These are phyloP conservation scores for Calonectria pseudoturangicola DNA, from an alignment of 2,329 filamentous ascomycete species.

Conservation along the genomic window DNA sequence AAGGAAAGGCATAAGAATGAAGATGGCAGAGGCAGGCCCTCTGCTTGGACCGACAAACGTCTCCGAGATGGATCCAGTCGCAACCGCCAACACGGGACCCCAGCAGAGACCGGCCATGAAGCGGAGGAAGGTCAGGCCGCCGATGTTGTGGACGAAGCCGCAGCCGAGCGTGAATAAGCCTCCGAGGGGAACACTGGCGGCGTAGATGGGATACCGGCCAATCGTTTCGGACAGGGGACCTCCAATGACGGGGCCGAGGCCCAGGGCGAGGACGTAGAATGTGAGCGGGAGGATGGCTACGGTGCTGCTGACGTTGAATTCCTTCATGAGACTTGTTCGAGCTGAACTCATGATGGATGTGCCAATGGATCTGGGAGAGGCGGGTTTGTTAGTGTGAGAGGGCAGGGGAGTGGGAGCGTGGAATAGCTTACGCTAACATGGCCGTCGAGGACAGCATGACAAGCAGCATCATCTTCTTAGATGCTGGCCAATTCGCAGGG, in stretches of 20 bases:
- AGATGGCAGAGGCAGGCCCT: slow-evolving; percentile 65
- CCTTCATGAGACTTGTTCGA: slow-evolving; percentile 63
- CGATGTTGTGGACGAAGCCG: slow-evolving; percentile 70
- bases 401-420: slow-evolving; percentile 38
- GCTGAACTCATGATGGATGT: slow-evolving; percentile 72
- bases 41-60: slow-evolving; percentile 65
- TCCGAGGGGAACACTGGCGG: slow-evolving; percentile 66
- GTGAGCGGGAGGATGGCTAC: slow-evolving; percentile 76
- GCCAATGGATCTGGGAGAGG: slow-evolving; percentile 66
- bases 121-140: slow-evolving; percentile 70
- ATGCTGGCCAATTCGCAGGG: slow-evolving; percentile 70
- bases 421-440: slow-evolving; percentile 63
- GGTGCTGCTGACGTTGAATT: slow-evolving; percentile 74
- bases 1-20: slow-evolving; percentile 71
- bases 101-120: slow-evolving; percentile 74
- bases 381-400: background rate
- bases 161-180: slow-evolving; percentile 74
- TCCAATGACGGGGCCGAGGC: slow-evolving; percentile 75
- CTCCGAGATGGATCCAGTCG: slow-evolving; percentile 70
- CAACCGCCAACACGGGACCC: slow-evolving; percentile 69
- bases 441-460: slow-evolving; percentile 61
- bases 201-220: slow-evolving; percentile 73
- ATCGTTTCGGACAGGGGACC: slow-evolving; percentile 76
- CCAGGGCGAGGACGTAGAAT: slow-evolving; percentile 76
- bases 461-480: slow-evolving; percentile 63